Base-by-base conservation (phyloP, 371 early-diverging fungal species). In the Chytridiales sp. region DNA sequence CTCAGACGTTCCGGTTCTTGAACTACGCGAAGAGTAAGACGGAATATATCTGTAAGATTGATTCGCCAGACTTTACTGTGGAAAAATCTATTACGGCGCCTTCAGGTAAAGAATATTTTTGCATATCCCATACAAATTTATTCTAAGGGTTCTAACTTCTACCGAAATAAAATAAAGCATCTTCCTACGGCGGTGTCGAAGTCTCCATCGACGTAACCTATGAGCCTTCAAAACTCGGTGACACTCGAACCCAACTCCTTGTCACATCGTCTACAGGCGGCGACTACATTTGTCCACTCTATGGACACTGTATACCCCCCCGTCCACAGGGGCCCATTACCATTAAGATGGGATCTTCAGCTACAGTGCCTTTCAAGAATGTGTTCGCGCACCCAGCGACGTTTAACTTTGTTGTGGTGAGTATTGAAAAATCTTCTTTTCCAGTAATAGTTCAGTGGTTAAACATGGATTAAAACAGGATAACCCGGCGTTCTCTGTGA, bases 141-240 rank as follows among this genome's bases (percentile, higher is more conserved):
- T 53, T 8, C 34, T 19, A 22, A 19, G 5, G 19, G 38, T n/a
- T 43, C 6, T 24, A 27, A 36, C 44, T 21, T 46, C 17, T 19
- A 8, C n/a, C 8, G 0, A 31, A 19, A 39, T 55, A 54, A 11
- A 2, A 30, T 8, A 22, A 27, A 17, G 29, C 26, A 78, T 78
- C 80, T 6, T 30, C 67, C 4, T 51, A 21, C 13, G 70, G 76
- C 21, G 77, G 75, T 0, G 66, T 66, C 0, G 83, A 82, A 63
- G 72, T 81, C 0, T 50, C 62, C 30, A 15, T 79, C 0, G 83
- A 82, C 46, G 70, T 82, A 2, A 65, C 63, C 0, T 82, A 78
- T 43, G 83, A 82, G 59, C 83, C 83, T 4, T 81, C 81, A n/a
- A 77, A 74, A 47, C 61, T 82, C 1, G 83, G 81, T 11, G 80